These are phyloP conservation scores for Cochlearia excelsa DNA, from an alignment of 345 rosid genomes.

Conservation along the genomic window DNA sequence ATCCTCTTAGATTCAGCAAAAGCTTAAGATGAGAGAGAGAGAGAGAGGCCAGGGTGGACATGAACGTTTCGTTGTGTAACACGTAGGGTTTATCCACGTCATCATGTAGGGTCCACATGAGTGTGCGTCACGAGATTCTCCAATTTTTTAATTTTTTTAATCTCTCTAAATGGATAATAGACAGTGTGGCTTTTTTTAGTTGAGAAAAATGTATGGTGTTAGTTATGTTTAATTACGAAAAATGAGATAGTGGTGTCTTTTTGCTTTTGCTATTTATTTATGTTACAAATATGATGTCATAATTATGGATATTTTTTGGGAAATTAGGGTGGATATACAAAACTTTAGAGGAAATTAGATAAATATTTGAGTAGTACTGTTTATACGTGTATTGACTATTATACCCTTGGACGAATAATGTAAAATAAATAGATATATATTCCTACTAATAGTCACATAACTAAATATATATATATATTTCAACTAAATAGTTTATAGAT, in stretches of 20 bases:
- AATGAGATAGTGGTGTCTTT: neutral
- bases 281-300: neutral
- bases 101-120: slow-evolving; percentile 6
- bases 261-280: neutral
- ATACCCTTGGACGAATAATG: no score
- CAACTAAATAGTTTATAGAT: no score
- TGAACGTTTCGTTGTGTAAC: slow-evolving; percentile 29
- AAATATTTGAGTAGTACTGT: no score
- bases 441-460: no score
- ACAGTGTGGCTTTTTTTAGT: slow-evolving; percentile 13
- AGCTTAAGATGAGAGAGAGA: neutral
- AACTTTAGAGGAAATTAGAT: no score
- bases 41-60: slow-evolving; percentile 26
- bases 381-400: no score
- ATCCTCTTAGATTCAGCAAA: slow-evolving; percentile 29
- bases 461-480: no score
- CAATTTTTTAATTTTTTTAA: neutral
- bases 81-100: slow-evolving; percentile 32
- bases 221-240: neutral
- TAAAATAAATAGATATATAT: no score
- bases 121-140: slow-evolving; percentile 26
- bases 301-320: neutral
- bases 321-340: no score
- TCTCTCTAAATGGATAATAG: slow-evolving; percentile 24
- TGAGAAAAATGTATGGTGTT: slow-evolving; percentile 19